A percentile compares a stretch with the other conserved stretches of the same genome.
These are phyloP conservation scores for Akebia trifoliata DNA, from an alignment of 164 flowering plant species.

Conservation along the genomic window DNA sequence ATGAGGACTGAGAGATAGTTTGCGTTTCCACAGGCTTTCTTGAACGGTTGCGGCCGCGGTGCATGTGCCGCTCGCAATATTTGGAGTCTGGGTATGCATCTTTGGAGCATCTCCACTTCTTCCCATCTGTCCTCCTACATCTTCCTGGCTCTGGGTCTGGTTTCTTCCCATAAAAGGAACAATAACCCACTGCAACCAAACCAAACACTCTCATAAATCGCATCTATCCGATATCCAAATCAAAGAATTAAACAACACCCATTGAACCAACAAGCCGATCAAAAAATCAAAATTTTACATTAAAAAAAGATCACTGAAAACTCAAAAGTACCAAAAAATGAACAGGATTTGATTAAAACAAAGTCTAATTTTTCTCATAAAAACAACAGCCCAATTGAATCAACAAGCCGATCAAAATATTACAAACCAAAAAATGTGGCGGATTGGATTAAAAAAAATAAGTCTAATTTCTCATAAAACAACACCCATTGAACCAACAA, in stretches of 20 bases:
- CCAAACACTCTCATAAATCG: neutral
- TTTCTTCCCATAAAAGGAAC: slow-evolving; percentile 69
- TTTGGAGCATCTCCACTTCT: slow-evolving; percentile 80
- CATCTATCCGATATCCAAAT: neutral
- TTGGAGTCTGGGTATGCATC: slow-evolving; percentile 73
- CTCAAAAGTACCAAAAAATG: too few relatives aligned
- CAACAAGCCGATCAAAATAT: too few relatives aligned
- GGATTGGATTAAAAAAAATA: too few relatives aligned
- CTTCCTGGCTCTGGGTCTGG: slow-evolving; percentile 72
- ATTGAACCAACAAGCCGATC: too few relatives aligned
- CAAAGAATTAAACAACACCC: neutral
- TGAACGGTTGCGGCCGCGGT: slow-evolving; percentile 82
- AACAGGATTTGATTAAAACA: too few relatives aligned
- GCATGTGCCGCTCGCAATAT: slow-evolving; percentile 84
- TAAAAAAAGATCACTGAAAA: too few relatives aligned
- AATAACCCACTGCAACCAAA: slow-evolving; percentile 53
- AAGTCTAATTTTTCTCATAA: too few relatives aligned
- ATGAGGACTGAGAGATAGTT: slow-evolving; percentile 57
- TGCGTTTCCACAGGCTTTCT: slow-evolving; percentile 99
- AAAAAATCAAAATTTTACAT: too few relatives aligned
- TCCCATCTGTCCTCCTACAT: slow-evolving; percentile 73
- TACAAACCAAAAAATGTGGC: too few relatives aligned
- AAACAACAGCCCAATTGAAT: too few relatives aligned
- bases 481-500: too few relatives aligned
- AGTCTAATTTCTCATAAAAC: too few relatives aligned